Evolutionary conservation across 2,329 filamentous ascomycete species (phyloP), one percentile per base, ranked within the genome.

Genomic region (Allantophomopsis cytisporea): DNA sequence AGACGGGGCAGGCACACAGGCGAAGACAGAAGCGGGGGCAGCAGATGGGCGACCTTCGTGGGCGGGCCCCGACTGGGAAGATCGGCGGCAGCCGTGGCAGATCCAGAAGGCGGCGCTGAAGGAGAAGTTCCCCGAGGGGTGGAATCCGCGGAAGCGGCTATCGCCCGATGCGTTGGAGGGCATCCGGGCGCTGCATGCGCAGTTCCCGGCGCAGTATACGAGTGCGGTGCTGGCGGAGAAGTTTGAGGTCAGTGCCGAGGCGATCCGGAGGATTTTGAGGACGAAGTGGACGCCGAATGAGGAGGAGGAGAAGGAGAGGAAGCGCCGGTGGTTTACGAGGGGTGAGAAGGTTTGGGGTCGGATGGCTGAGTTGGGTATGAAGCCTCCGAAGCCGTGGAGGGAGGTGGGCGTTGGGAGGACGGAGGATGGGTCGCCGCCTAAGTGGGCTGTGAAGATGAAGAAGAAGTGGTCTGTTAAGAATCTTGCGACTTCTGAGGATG

Each of bases 141-240:
- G 89, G 88, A 69, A 71, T 20, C 89, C 91, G 21, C 71, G 73
- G 37, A 95, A 94, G 60, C 80, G 80, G 42, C 70, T 98, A 8
- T 96, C 91, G 1, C 91, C 91, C 0, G 89, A 96, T 58, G 86
- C 88, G 1, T 66, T 95, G 23, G 80, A 83, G n/a, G 88, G 87
- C 33, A 94, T 98, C 49, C 78, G 87, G 33, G 80, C 83, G 15
- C 66, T 98, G 28, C 76, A 95, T 57, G 64, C 71, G 18, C 78
- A 86, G 49, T 80, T 86, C 45, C 86, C 89, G 0, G 70, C 81
- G 2, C 68, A 71, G 41, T 95, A 87, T 62, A 83, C 80, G 4
- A 93, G 83, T 1, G 60, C 69, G 13, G 69, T 76, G 28, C 74
- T 96, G 12, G 76, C 89, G 1, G 54, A 76, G 1, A 76, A 86